These are phyloP conservation scores for Spongiforma sp. DNA, from an alignment of 1,284 basidiomycete genomes.

Conservation along the genomic window DNA sequence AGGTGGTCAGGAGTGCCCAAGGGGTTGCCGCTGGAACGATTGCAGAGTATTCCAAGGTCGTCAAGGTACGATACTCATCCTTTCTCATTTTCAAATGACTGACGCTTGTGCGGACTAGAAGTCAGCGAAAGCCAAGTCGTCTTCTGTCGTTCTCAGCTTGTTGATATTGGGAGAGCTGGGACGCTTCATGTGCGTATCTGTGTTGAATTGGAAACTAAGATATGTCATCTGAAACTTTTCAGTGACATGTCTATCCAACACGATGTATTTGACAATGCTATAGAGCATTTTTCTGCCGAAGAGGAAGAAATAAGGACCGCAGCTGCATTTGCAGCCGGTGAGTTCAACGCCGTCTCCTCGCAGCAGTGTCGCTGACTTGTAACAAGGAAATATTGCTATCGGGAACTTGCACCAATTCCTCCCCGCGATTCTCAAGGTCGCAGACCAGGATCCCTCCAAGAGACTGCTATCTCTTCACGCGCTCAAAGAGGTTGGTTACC, in stretches of 20 bases:
- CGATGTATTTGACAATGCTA: conserved; percentile 75
- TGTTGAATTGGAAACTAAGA: neutral
- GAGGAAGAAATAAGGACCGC: conserved; percentile 87
- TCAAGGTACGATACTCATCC: conserved; percentile 58
- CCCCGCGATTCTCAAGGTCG: conserved; percentile 83
- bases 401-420: conserved; percentile 89
- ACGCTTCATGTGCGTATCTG: conserved; percentile 71
- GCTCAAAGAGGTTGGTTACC: conserved; percentile 80
- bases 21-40: conserved; percentile 80
- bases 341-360: conserved; percentile 18
- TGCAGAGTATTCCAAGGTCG: conserved; percentile 77
- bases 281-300: conserved; percentile 76
- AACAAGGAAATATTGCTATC: conserved; percentile 89
- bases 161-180: conserved; percentile 91
- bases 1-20: conserved; percentile 74
- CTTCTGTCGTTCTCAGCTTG: conserved; percentile 80
- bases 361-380: conserved; percentile 19
- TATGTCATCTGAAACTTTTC: conserved; percentile 11
- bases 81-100: neutral
- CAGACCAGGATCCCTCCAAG: conserved; percentile 79
- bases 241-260: conserved; percentile 85
- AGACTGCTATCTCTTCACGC: conserved; percentile 89
- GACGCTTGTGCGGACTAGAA: conserved; percentile 43
- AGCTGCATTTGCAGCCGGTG: conserved; percentile 91
- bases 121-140: conserved; percentile 67